A percentile compares a stretch with the other conserved stretches of the same genome.
These are phyloP conservation scores for Tolypocladium capitatum DNA, from an alignment of 2,329 filamentous ascomycete species.

Conservation along the genomic window DNA sequence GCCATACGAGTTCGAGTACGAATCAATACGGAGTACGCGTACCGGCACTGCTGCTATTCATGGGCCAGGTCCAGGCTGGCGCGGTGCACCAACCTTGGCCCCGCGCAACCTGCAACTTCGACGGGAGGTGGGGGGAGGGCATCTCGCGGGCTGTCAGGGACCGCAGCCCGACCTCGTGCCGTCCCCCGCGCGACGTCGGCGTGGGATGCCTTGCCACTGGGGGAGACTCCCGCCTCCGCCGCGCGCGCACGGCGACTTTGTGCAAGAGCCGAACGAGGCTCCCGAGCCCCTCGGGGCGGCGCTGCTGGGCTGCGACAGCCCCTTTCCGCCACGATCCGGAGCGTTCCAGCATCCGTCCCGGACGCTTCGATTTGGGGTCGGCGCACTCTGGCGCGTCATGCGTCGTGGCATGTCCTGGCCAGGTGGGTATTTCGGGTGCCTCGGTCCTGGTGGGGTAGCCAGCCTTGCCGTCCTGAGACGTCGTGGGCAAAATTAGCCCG, in stretches of 20 bases:
- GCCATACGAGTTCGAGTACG: too few species aligned
- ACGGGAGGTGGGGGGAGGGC: too few species aligned
- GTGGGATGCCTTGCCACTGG: background rate
- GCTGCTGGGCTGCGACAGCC: background rate
- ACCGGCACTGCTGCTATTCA: too few species aligned
- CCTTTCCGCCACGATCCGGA: background rate
- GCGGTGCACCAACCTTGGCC: too few species aligned
- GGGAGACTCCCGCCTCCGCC: background rate
- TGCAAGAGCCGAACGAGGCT: too few species aligned
- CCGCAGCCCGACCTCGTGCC: too few species aligned
- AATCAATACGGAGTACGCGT: too few species aligned
- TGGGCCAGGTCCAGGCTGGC: too few species aligned
- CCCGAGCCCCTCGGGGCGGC: too few species aligned
- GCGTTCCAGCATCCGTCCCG: background rate
- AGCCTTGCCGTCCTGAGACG: background rate
- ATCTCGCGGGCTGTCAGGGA: background rate
- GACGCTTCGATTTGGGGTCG: background rate
- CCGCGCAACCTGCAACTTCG: too few species aligned
- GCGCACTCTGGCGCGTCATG: background rate
- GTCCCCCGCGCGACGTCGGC: too few species aligned
- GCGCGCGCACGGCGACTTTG: background rate
- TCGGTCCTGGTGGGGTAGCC: background rate
- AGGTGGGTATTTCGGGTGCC: slow-evolving; percentile 1
- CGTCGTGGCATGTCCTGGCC: too few species aligned
- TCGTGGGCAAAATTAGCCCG: slow-evolving; percentile 4